Conservation (phyloP, 2,329 filamentous ascomycete species). For the Chalaropsis thielavioides region DNA sequence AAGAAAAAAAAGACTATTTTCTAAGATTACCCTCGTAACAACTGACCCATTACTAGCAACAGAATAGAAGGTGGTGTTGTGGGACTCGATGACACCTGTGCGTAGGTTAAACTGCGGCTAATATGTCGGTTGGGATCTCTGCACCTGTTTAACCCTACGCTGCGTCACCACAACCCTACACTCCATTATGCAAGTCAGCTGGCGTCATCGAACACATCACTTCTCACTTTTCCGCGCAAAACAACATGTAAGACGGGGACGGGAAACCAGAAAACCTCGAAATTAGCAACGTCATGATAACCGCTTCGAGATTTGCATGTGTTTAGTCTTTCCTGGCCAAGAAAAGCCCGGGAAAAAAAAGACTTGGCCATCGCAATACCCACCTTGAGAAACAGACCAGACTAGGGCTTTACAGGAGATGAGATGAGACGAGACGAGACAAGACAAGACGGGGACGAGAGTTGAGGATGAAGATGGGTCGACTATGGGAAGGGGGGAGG, state of each 20-base stretch:
- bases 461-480: background rate
- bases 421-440: background rate
- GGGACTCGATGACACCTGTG: no score
- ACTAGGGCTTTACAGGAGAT: background rate
- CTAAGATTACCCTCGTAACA: no score
- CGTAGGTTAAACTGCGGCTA: no score
- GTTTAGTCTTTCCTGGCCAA: background rate
- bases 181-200: no score
- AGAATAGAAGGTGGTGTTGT: no score
- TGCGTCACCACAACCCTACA: no score
- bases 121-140: no score
- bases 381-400: background rate
- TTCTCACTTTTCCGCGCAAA: background rate
- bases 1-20: no score
- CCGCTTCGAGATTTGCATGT: background rate
- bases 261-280: background rate
- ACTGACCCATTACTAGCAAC: no score
- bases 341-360: background rate
- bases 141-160: no score
- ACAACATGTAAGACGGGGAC: background rate
- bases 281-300: background rate
- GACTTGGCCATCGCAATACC: background rate
- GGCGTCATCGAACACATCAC: no score
- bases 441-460: background rate
- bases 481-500: background rate